phyloP scores from a whole-genome alignment of 2,329 filamentous ascomycete species.

The Nemania bipapillata region DNA sequence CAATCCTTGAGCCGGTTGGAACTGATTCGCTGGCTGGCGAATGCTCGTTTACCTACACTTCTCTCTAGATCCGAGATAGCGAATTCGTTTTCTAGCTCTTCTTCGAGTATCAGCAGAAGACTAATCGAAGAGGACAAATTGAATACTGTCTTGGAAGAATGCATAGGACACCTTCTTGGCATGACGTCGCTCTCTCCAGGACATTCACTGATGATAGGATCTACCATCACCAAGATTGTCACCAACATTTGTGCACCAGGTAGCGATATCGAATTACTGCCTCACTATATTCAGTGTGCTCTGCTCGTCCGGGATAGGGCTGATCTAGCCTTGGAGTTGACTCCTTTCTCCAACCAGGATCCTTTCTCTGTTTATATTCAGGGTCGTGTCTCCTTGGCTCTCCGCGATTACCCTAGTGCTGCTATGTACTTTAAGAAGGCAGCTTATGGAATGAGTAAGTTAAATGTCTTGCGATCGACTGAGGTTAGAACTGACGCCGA shows the following conservation, averaged over 20 bases:
- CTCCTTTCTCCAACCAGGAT: slow-evolving; percentile 66
- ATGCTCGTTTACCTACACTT: slow-evolving; percentile 66
- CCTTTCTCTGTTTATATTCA: slow-evolving; percentile 82
- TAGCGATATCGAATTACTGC: slow-evolving; percentile 72
- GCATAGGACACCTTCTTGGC: slow-evolving; percentile 71
- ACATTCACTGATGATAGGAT: slow-evolving; percentile 50
- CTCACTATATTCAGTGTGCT: slow-evolving; percentile 70
- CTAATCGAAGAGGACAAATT: slow-evolving; percentile 59
- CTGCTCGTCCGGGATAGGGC: slow-evolving; percentile 68
- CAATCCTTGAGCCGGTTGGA: slow-evolving; percentile 77
- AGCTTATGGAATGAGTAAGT: slow-evolving; percentile 82
- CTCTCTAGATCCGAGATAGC: slow-evolving; percentile 56
- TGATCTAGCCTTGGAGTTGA: slow-evolving; percentile 69
- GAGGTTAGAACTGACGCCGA: background rate
- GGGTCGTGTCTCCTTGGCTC: slow-evolving; percentile 78
- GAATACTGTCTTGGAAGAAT: slow-evolving; percentile 69
- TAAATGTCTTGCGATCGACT: background rate
- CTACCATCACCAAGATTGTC: slow-evolving; percentile 73
- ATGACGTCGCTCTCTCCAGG: slow-evolving; percentile 63
- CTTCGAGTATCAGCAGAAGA: slow-evolving; percentile 54
- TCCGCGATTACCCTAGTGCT: slow-evolving; percentile 78
- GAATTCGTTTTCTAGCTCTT: slow-evolving; percentile 51
- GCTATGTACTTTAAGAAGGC: slow-evolving; percentile 82
- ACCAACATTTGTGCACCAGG: slow-evolving; percentile 72
- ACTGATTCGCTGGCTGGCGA: slow-evolving; percentile 75